A percentile compares a stretch with the other conserved stretches of the same genome.
Evolutionary conservation across 441 rosid genomes (phyloP).

Genomic region (Raphanus hybrid): DNA sequence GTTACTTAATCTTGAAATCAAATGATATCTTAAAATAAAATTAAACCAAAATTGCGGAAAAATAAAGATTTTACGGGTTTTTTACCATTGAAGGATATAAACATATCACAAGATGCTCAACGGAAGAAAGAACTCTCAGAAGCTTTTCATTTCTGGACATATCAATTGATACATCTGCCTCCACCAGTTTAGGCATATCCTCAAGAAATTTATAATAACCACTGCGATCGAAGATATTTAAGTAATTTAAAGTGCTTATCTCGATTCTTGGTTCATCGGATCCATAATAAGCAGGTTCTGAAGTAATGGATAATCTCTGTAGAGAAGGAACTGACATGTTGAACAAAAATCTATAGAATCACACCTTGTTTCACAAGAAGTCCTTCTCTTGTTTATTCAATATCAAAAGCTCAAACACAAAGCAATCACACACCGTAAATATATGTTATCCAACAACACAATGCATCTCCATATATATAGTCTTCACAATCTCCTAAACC

Average conservation of each 20-base stretch:
- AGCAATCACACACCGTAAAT: no score
- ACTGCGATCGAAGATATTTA: background rate
- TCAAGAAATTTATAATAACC: constrained; percentile 4
- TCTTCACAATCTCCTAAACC: no score
- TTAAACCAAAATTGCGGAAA: no score
- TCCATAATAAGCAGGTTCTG: background rate
- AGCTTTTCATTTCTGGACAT: background rate
- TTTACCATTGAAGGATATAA: constrained; percentile 1
- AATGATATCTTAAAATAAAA: background rate
- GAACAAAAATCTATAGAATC: no score
- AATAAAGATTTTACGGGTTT: background rate
- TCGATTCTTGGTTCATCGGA: background rate
- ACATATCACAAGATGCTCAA: background rate
- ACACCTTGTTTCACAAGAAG: no score
- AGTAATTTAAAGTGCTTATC: background rate
- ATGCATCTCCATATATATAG: no score
- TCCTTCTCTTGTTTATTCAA: no score
- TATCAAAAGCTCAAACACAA: no score
- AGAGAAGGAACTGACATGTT: constrained; percentile 20
- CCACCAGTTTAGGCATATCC: background rate
- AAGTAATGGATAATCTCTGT: constrained; percentile 9
- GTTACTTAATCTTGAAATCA: background rate
- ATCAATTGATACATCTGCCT: constrained; percentile 1
- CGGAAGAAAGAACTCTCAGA: background rate
- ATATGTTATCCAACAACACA: no score